These are phyloP conservation scores for Phalaenopsis equestris DNA, from an alignment of 106 monocot species.

Conservation along the genomic window DNA sequence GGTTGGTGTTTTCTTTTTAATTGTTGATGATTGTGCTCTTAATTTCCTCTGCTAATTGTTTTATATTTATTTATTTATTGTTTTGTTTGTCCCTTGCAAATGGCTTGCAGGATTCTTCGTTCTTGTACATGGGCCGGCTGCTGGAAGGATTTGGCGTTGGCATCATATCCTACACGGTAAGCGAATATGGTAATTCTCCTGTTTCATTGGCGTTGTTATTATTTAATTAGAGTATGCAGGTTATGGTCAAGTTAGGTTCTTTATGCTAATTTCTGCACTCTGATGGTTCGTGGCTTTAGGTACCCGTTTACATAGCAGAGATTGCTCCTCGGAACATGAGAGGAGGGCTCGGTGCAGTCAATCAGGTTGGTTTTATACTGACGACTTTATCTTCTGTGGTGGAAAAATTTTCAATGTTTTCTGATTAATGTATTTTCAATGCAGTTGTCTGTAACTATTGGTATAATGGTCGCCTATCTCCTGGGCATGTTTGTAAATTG, in stretches of 20 bases:
- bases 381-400: background rate
- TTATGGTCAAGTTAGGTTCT: background rate
- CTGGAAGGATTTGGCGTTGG: slow-evolving; percentile 95
- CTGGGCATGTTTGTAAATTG: slow-evolving; percentile 83
- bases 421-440: background rate
- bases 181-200: background rate
- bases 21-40: background rate
- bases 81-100: background rate
- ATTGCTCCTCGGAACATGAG: slow-evolving; percentile 93
- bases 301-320: slow-evolving; percentile 93
- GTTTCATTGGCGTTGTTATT: background rate
- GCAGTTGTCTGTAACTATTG: slow-evolving; percentile 86
- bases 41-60: background rate
- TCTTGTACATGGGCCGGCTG: slow-evolving; percentile 85
- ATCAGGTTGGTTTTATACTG: slow-evolving; percentile 40
- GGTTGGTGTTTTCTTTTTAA: slow-evolving; percentile 21
- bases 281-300: slow-evolving; percentile 27
- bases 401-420: background rate
- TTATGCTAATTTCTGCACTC: background rate
- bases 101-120: slow-evolving; percentile 63
- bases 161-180: slow-evolving; percentile 67
- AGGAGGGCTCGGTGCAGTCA: slow-evolving; percentile 86
- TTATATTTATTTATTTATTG: background rate
- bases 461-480: slow-evolving; percentile 71
- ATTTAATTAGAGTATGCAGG: background rate